Evolutionary conservation across 352 stramenopile species (phyloP), one percentile per base, ranked within the genome.

Genomic region (Phytopythium cucurbitacearum): DNA sequence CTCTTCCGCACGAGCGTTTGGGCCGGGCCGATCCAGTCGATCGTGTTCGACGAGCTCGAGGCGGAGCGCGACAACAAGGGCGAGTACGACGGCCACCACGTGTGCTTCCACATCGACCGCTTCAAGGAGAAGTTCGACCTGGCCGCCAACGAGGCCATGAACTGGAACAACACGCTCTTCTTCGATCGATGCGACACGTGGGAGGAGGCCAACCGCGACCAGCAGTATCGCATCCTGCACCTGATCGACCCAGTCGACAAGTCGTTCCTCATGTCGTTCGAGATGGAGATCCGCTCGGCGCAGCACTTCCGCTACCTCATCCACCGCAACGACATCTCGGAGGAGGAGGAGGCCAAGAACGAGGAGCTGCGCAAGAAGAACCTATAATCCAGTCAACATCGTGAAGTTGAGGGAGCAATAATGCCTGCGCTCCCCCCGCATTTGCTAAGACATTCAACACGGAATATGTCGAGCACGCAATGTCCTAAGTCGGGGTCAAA

Each of bases 111-210:
- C 60, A 86, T 89, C 33, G 66, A 83, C 49, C 69, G 74, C 37
- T 89, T 89, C 53, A 71, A 89, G 51, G 69, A 81, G 53, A 73
- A 60, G 44, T 87, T 85, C 65, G 64, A 87, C 59, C 61, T 76
- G 43, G 75, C 75, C 4, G 63, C 50, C 60, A 78, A 79, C 50
- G 75, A 86, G 15, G 59, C 67, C 28, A 84, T 86, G 70, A 67
- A 81, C 48, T 89, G 75, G 78, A 89, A 86, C 65, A 89, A 87
- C 58, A 35, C 72, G 47, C 71, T 80, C 54, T 89, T 86, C 59
- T 85, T 85, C 52, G 78, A 89, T 56, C 71, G 75, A 32, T 89
- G 78, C 51, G 74, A 85, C 57, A 83, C 75, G 21, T 89, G 78
- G 78, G 58, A 59, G 8, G 71, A 87, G 35, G 73, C 78, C 38